Conservation (phyloP, 2,329 filamentous ascomycete genomes). For the Eurotiales sp. region DNA sequence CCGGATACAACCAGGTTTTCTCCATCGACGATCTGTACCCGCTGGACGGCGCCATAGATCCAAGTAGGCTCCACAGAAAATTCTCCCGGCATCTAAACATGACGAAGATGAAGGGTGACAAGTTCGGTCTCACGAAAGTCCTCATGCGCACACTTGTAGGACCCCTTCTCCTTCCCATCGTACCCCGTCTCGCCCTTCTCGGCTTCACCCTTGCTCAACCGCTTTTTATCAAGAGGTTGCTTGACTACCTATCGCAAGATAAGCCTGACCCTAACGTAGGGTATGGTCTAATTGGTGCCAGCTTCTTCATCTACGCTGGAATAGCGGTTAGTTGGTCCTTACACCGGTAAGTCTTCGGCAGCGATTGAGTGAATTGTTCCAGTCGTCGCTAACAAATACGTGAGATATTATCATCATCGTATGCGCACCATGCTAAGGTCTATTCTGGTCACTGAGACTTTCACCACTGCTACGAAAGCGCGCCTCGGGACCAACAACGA, state of each 20-base stretch:
- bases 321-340: constrained; percentile 38
- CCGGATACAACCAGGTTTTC: constrained; percentile 42
- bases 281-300: constrained; percentile 44
- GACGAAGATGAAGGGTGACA: constrained; percentile 8
- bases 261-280: constrained; percentile 31
- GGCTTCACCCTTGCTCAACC: constrained; percentile 37
- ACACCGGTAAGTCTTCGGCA: constrained; percentile 38
- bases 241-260: constrained; percentile 29
- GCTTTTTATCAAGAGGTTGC: constrained; percentile 34
- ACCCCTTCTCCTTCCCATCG: constrained; percentile 29
- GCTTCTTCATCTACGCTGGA: constrained; percentile 39
- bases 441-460: constrained; percentile 13
- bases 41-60: constrained; percentile 36
- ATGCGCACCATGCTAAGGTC: constrained; percentile 8
- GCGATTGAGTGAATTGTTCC: no score
- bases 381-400: not conserved
- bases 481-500: constrained; percentile 31
- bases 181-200: constrained; percentile 29
- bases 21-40: constrained; percentile 39
- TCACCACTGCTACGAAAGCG: constrained; percentile 20
- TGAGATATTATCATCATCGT: constrained; percentile 6
- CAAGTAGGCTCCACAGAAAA: not conserved
- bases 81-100: constrained; percentile 6
- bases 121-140: constrained; percentile 7
- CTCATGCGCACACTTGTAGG: constrained; percentile 7